Conservation (phyloP, 441 rosid species). For the Pelargonium cotyledonis region DNA sequence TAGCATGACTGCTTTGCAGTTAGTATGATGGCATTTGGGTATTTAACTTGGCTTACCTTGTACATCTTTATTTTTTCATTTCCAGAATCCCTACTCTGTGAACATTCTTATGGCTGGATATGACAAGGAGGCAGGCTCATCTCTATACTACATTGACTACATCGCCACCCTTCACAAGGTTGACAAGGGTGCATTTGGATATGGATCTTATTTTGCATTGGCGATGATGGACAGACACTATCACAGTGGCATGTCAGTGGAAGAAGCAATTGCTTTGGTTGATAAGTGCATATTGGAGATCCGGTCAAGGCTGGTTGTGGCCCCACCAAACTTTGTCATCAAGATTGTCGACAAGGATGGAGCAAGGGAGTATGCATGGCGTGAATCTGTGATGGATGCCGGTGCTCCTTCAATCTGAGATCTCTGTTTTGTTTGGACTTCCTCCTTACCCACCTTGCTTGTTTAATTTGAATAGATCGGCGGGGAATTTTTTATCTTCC, state of each 20-base stretch:
- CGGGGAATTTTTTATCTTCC: neutral
- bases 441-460: neutral
- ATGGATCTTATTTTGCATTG: slow-evolving; percentile 82
- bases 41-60: slow-evolving; percentile 3
- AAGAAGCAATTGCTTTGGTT: slow-evolving; percentile 71
- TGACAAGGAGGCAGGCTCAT: slow-evolving; percentile 86
- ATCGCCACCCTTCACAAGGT: slow-evolving; percentile 94
- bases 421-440: neutral
- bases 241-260: slow-evolving; percentile 82
- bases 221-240: slow-evolving; percentile 93
- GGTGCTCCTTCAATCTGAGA: slow-evolving; percentile 15
- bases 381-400: slow-evolving; percentile 64
- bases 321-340: slow-evolving; percentile 92
- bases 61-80: slow-evolving; percentile 7
- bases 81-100: slow-evolving; percentile 77
- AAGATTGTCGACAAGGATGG: slow-evolving; percentile 93
- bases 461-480: slow-evolving; percentile 13
- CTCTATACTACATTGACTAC: slow-evolving; percentile 90
- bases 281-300: slow-evolving; percentile 91
- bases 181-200: slow-evolving; percentile 92
- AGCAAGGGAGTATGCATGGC: slow-evolving; percentile 79
- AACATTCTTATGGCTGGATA: slow-evolving; percentile 93
- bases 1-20: neutral
- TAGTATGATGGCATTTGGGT: neutral
- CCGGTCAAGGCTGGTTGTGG: slow-evolving; percentile 78